A percentile compares a stretch with the other conserved stretches of the same genome.
These are phyloP conservation scores for Crithidia thermophila DNA, from an alignment of 208 protist species.

Conservation along the genomic window DNA sequence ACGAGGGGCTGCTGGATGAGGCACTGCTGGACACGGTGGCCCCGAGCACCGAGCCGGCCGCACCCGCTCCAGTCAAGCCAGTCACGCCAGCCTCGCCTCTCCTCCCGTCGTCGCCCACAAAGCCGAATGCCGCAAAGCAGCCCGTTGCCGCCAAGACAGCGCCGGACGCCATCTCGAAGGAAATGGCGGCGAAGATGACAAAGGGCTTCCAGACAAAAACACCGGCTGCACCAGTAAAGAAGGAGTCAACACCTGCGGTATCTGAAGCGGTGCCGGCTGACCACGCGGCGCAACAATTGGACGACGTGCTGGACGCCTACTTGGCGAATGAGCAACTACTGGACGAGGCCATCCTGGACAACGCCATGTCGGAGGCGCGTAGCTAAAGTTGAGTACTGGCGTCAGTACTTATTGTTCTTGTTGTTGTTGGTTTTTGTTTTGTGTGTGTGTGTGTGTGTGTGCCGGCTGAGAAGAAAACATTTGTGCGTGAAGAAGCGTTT, in stretches of 20 bases:
- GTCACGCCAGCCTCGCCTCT: background rate
- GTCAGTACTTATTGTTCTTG: no score
- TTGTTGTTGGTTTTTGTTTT: no score
- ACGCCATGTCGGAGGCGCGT: slow-evolving; percentile 20
- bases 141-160: background rate
- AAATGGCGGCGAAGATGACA: slow-evolving; percentile 22
- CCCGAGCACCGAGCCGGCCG: background rate
- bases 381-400: no score
- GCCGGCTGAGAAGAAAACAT: no score
- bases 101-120: background rate
- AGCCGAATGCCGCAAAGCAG: background rate
- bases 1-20: slow-evolving; percentile 36
- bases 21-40: slow-evolving; percentile 34
- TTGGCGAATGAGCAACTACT: slow-evolving; percentile 39
- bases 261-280: background rate
- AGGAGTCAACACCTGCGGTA: background rate
- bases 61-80: background rate
- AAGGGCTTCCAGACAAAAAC: slow-evolving; percentile 8
- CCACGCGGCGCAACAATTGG: slow-evolving; percentile 11
- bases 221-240: background rate
- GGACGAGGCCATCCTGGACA: slow-evolving; percentile 45
- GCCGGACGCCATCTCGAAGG: slow-evolving; percentile 15
- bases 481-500: no score
- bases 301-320: slow-evolving; percentile 37
- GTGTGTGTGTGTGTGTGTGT: no score